Conservation (phyloP, 139 green algal species). For the Chara braunii region DNA sequence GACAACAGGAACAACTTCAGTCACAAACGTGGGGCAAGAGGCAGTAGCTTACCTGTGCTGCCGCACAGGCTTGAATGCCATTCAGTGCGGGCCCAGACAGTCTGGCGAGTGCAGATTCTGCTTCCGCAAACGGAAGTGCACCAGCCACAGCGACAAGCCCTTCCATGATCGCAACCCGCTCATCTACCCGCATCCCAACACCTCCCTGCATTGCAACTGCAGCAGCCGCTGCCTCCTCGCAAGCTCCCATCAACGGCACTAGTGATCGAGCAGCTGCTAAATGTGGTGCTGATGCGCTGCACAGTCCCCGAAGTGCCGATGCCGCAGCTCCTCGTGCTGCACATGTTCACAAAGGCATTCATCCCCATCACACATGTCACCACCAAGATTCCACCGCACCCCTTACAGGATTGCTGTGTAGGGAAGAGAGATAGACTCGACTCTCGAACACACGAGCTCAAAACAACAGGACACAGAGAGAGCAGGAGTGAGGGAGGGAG, state of each 20-base stretch:
- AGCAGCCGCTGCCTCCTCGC: conserved; percentile 26
- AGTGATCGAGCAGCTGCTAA: conserved; percentile 13
- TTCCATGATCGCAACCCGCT: conserved; percentile 10
- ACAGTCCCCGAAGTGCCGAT: conserved; percentile 9
- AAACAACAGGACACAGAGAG: too few species aligned
- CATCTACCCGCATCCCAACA: not conserved
- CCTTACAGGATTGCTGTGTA: too few species aligned
- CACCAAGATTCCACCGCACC: too few species aligned
- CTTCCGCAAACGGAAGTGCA: not conserved
- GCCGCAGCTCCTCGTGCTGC: conserved; percentile 13
- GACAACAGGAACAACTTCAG: too few species aligned
- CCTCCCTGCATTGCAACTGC: not conserved
- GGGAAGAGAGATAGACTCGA: too few species aligned
- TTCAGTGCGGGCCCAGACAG: conserved; percentile 1
- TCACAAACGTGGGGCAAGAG: too few species aligned
- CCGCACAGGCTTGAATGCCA: conserved; percentile 10
- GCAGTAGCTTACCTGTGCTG: too few species aligned
- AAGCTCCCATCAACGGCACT: conserved; percentile 11
- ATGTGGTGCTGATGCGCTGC: conserved; percentile 1
- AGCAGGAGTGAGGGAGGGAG: too few species aligned
- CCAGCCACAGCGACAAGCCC: conserved; percentile 14
- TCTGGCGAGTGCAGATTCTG: not conserved
- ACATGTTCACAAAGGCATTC: too few species aligned
- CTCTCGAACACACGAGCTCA: too few species aligned
- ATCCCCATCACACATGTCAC: too few species aligned